Evolutionary conservation across 352 stramenopile genomes (phyloP).

Genomic region (Globisporangium solare): DNA sequence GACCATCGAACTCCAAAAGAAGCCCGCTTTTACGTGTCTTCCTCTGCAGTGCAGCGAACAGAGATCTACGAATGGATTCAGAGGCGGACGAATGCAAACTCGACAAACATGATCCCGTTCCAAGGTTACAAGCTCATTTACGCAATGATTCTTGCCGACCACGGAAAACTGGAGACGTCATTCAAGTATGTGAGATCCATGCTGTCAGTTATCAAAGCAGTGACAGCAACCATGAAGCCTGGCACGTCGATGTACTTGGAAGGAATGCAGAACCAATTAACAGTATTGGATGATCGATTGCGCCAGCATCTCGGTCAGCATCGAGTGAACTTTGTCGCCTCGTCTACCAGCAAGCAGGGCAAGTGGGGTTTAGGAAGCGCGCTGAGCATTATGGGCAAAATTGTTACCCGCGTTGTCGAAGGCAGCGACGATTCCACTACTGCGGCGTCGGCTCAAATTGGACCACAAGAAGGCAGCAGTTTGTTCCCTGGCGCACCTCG

Average conservation of each 20-base stretch:
- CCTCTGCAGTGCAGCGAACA: constrained; percentile 69
- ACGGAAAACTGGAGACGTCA: constrained; percentile 75
- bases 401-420: constrained; percentile 83
- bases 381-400: constrained; percentile 85
- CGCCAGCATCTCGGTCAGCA: constrained; percentile 81
- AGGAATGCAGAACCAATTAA: constrained; percentile 84
- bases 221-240: constrained; percentile 78
- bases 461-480: constrained; percentile 13
- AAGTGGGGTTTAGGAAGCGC: constrained; percentile 81
- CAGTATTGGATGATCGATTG: constrained; percentile 79
- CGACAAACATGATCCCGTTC: constrained; percentile 76
- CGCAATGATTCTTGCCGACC: constrained; percentile 78
- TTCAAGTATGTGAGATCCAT: constrained; percentile 89
- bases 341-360: constrained; percentile 38
- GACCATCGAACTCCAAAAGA: constrained; percentile 68
- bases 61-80: constrained; percentile 86
- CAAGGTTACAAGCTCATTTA: constrained; percentile 90
- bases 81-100: constrained; percentile 44
- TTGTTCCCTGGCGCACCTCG: constrained; percentile 34
- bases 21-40: constrained; percentile 81
- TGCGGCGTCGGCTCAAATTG: constrained; percentile 2
- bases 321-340: constrained; percentile 60
- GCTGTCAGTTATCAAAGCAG: constrained; percentile 65
- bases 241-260: constrained; percentile 84
- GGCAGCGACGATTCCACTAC: constrained; percentile 41